Percentiles rank a stretch among this genome's conserved stretches.
These are phyloP conservation scores for Isoetes taiwanensis DNA, from an alignment of 75 land plant species.

Conservation along the genomic window DNA sequence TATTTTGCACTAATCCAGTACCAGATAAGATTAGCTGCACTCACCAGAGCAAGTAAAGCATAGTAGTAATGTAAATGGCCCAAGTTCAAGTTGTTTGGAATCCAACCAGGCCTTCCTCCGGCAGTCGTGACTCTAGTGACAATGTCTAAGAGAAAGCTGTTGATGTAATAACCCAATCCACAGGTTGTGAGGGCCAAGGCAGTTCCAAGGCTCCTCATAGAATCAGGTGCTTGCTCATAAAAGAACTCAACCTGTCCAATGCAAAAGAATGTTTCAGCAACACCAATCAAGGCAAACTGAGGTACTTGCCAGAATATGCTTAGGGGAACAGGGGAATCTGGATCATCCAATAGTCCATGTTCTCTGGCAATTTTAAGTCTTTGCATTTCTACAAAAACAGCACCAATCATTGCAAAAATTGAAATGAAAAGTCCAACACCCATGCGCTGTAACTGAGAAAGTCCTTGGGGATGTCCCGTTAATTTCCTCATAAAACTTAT, in stretches of 20 bases:
- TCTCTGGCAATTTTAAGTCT: slow-evolving; percentile 39
- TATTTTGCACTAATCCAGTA: slow-evolving; percentile 24
- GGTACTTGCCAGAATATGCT: slow-evolving; percentile 73
- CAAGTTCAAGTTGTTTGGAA: slow-evolving; percentile 55
- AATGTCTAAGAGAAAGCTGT: slow-evolving; percentile 46
- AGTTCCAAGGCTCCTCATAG: slow-evolving; percentile 57
- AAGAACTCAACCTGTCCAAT: slow-evolving; percentile 76
- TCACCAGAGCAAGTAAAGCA: slow-evolving; percentile 44
- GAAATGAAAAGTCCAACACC: slow-evolving; percentile 67
- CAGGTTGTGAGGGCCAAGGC: slow-evolving; percentile 56
- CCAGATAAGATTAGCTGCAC: slow-evolving; percentile 36
- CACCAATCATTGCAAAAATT: slow-evolving; percentile 47
- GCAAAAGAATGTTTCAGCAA: slow-evolving; percentile 60
- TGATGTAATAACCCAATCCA: slow-evolving; percentile 56
- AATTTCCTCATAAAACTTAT: slow-evolving; percentile 46
- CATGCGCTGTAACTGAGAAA: slow-evolving; percentile 59
- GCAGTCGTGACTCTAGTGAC: slow-evolving; percentile 34
- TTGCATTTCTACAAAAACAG: slow-evolving; percentile 51
- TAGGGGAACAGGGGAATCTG: slow-evolving; percentile 24
- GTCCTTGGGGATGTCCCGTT: slow-evolving; percentile 46
- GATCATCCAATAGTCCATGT: slow-evolving; percentile 24
- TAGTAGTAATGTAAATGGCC: slow-evolving; percentile 73
- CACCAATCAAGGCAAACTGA: slow-evolving; percentile 59
- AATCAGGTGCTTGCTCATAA: slow-evolving; percentile 80
- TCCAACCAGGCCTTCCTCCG: slow-evolving; percentile 55